Evolutionary conservation across 148 eudicot genomes (phyloP).

Genomic region (Cornus florida): DNA sequence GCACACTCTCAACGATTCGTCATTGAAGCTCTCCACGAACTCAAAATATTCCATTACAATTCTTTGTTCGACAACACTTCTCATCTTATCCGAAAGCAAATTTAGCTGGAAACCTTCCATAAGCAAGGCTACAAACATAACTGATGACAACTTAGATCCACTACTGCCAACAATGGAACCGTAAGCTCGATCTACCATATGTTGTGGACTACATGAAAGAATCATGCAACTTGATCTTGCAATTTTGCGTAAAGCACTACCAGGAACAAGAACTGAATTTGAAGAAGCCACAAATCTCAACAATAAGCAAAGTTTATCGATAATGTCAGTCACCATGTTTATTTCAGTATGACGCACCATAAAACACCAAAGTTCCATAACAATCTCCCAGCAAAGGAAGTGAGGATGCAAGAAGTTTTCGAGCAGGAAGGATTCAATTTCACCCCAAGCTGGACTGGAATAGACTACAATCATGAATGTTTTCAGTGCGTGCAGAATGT

Average conservation of each 20-base stretch:
- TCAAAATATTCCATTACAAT: conserved; percentile 52
- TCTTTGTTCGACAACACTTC: conserved; percentile 48
- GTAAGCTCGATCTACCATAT: conserved; percentile 61
- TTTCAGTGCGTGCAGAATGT: conserved; percentile 65
- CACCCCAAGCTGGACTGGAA: conserved; percentile 59
- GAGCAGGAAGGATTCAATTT: conserved; percentile 58
- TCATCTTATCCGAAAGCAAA: conserved; percentile 53
- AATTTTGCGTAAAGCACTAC: conserved; percentile 53
- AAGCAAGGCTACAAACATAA: conserved; percentile 57
- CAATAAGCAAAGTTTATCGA: conserved; percentile 67
- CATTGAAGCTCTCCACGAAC: conserved; percentile 54
- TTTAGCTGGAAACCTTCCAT: conserved; percentile 83
- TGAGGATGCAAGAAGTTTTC: conserved; percentile 86
- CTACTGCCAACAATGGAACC: conserved; percentile 37
- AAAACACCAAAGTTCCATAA: conserved; percentile 88
- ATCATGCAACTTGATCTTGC: conserved; percentile 71
- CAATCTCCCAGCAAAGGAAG: conserved; percentile 74
- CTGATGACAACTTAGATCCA: conserved; percentile 40
- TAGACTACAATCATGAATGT: conserved; percentile 68
- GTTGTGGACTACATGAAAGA: conserved; percentile 45
- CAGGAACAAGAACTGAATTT: conserved; percentile 46
- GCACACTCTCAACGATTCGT: conserved; percentile 29
- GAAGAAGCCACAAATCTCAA: conserved; percentile 48
- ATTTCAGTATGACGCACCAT: conserved; percentile 68
- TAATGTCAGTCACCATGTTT: conserved; percentile 43